Evolutionary conservation across 1,284 basidiomycete species (phyloP), one percentile per base, ranked within the genome.

Genomic region (Pholiota adiposa): DNA sequence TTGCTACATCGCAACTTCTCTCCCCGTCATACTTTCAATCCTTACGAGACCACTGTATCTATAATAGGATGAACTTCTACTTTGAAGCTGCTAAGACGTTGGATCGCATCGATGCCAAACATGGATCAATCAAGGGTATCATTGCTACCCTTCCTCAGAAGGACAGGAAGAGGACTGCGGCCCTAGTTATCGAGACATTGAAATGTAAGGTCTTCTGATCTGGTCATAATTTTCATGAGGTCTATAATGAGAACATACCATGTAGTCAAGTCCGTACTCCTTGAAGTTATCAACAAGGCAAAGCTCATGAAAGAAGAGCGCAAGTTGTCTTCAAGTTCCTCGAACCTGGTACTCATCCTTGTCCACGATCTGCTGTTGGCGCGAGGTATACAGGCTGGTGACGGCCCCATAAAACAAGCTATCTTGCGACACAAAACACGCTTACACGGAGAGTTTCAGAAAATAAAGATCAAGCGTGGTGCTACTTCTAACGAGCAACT

Each of bases 301-400:
- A 81, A 83, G 48, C 76, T 97, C n/a, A 76, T 92, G 62, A 83
- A 84, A 54, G 81, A 90, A 66, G 94, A 96, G 75, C 84, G 82
- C 62, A 85, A 87, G 72, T 82, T 97, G 59, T 86, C 83, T 0
- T 89, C 92, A 1, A 73, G 54, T 18, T 55, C 54, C 12, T 21
- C 80, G 40, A 93, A 88, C 69, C 82, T 97, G 51, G 85, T 90
- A 4, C 80, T 93, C 14, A 88, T 96, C 40, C 87, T 97, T 29
- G 86, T 96, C 3, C 95, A 97, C 67, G 96, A 98, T 73, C 75
- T 95, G 12, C 79, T 98, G 31, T 81, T 97, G 49, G 82, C 90
- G 16, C 77, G 84, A 18, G 90, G 93, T 18, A 94, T 96, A 64
- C 92, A 96, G 71, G 92, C 93, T 1, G 88, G 90, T 23, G 92